phyloP scores from a whole-genome alignment of 306 rosid species.

The Cicer cuneatum region DNA sequence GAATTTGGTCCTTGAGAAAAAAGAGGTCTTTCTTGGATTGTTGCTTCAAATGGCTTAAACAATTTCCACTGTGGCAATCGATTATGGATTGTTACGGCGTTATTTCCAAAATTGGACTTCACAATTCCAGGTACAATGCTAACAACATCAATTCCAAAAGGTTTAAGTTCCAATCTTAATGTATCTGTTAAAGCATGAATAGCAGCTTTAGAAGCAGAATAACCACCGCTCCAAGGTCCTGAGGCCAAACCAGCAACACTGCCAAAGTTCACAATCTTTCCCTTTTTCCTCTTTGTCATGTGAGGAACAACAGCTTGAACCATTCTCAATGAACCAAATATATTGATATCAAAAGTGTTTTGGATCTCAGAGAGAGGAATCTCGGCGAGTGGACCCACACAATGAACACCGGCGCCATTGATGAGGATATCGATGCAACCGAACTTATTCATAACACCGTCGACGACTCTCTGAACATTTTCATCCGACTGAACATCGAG shows the following conservation, averaged over 20 bases:
- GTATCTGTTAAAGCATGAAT: slow-evolving; percentile 78
- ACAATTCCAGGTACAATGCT: slow-evolving; percentile 80
- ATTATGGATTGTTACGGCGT: slow-evolving; percentile 55
- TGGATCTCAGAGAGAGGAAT: slow-evolving; percentile 65
- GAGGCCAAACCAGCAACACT: slow-evolving; percentile 74
- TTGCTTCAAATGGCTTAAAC: slow-evolving; percentile 67
- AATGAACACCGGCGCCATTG: slow-evolving; percentile 82
- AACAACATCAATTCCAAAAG: slow-evolving; percentile 77
- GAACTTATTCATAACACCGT: slow-evolving; percentile 52
- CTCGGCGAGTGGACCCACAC: slow-evolving; percentile 83
- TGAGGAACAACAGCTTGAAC: slow-evolving; percentile 89
- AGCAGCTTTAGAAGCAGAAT: slow-evolving; percentile 83
- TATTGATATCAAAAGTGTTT: slow-evolving; percentile 70
- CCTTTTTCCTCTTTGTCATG: slow-evolving; percentile 73
- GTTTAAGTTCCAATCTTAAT: slow-evolving; percentile 72
- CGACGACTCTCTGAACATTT: slow-evolving; percentile 56
- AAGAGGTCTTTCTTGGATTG: slow-evolving; percentile 61
- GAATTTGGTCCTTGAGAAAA: slow-evolving; percentile 59
- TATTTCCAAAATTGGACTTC: slow-evolving; percentile 70
- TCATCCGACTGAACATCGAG: slow-evolving; percentile 78
- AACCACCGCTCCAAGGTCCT: slow-evolving; percentile 82
- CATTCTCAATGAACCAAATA: slow-evolving; percentile 81
- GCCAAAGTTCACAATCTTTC: slow-evolving; percentile 83
- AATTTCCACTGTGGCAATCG: slow-evolving; percentile 72
- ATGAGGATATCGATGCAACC: slow-evolving; percentile 78